Evolutionary conservation across 2,329 filamentous ascomycete species (phyloP).

Genomic region (Paradendryphiella salina): DNA sequence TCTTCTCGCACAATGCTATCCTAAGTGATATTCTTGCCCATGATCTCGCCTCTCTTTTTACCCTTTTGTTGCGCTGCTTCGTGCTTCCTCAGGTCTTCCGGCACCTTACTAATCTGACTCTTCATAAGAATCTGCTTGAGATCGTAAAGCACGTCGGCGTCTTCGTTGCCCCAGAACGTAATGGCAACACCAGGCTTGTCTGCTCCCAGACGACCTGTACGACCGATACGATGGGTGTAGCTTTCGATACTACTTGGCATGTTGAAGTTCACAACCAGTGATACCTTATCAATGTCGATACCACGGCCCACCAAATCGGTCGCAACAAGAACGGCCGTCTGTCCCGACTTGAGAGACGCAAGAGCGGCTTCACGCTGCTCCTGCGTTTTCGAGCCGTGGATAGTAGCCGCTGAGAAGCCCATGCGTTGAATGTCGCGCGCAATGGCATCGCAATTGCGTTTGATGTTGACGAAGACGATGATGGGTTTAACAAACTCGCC

Average conservation of each 20-base stretch:
- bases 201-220: conserved; percentile 79
- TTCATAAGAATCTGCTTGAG: conserved; percentile 94
- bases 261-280: conserved; percentile 97
- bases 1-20: not conserved
- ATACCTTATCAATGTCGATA: conserved; percentile 96
- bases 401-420: conserved; percentile 85
- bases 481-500: conserved; percentile 84
- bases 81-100: conserved; percentile 86
- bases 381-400: conserved; percentile 96
- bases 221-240: conserved; percentile 95
- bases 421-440: conserved; percentile 92
- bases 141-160: conserved; percentile 88
- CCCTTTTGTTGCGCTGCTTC: conserved; percentile 89
- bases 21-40: conserved; percentile 21
- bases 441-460: conserved; percentile 95
- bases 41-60: conserved; percentile 18
- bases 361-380: conserved; percentile 95
- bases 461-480: conserved; percentile 99
- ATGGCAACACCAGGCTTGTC: conserved; percentile 96
- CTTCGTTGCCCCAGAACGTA: conserved; percentile 91
- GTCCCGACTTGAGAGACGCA: conserved; percentile 76
- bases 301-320: conserved; percentile 94
- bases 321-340: conserved; percentile 86
- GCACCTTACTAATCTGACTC: conserved; percentile 82
- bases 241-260: conserved; percentile 92